Evolutionary conservation across 306 rosid species (phyloP), one percentile per base, ranked within the genome.

Genomic region (Quercus glauca): DNA sequence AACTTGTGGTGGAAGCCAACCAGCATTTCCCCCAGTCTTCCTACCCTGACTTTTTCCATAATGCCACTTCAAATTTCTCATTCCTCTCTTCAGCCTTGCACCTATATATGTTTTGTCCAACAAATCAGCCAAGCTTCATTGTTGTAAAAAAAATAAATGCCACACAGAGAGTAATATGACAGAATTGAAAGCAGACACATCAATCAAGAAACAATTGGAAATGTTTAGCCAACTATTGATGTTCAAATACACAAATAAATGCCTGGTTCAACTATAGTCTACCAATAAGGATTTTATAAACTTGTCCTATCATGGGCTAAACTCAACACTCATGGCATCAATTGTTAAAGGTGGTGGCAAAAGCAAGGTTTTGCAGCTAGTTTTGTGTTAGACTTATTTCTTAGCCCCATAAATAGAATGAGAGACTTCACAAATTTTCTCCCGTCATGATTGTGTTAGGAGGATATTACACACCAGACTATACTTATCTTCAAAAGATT

Each of bases 81-180:
- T 70, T 65, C 78, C 45, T 56, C 82, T 73, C 82, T 78, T 83
- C 80, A 73, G 35, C 63, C 51, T 76, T 43, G 80, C 63, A 43
- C 84, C 85, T 58, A 86, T 7, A 41, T 8, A 7, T 76, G 78
- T 83, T 91, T 73, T 82, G 79, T 63, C 97, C 99, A 41, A 85
- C 83, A 25, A 80, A 73, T 31, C 87, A 74, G 59, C 97, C 98
- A 8, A 88, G 79, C 81, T 90, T 95, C 84, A 91, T 51, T 28
- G 92, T 89, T 26, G 99, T 88, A 15, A 90, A 83, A 45, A 92
- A 52, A 21, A 93, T 89, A 11, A 91, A 76, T 58, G 92, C 94
- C 71, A 29, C 15, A 26, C 17, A 60, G 1, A 49, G 53, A 8
- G 51, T 31, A 6, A 19, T 33, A 64, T 29, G 12, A 5, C 19